Conservation (phyloP, 208 protist species). For the Trypanosoma congolense region DNA sequence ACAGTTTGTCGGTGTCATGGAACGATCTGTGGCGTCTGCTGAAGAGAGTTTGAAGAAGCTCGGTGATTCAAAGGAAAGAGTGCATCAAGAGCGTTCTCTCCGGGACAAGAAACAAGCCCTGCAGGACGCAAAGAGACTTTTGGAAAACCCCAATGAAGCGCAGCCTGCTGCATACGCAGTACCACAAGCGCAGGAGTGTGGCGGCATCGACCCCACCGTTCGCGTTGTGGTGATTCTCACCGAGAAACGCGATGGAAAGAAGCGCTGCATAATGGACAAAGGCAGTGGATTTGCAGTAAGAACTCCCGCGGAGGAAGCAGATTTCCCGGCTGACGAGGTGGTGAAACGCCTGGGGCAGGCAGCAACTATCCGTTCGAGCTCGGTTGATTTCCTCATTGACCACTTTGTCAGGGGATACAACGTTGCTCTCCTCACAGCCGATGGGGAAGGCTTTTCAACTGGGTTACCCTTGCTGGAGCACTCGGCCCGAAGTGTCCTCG, state of each 20-base stretch:
- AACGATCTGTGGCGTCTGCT: constrained; percentile 20
- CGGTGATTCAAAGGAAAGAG: constrained; percentile 26
- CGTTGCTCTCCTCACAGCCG: constrained; percentile 43
- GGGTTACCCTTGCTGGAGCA: constrained; percentile 47
- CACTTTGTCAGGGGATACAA: constrained; percentile 46
- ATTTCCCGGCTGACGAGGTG: constrained; percentile 40
- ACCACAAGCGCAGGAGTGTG: background rate
- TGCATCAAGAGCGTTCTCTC: constrained; percentile 16
- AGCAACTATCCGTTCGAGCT: constrained; percentile 21
- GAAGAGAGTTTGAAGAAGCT: constrained; percentile 22
- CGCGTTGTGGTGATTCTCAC: constrained; percentile 46
- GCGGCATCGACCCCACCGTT: constrained; percentile 1
- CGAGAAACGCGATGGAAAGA: constrained; percentile 20
- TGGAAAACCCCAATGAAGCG: constrained; percentile 28
- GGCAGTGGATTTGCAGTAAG: constrained; percentile 25
- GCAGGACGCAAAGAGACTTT: constrained; percentile 32
- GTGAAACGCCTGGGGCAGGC: constrained; percentile 27
- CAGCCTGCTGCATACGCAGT: constrained; percentile 31
- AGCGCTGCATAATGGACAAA: background rate
- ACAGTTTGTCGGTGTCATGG: constrained; percentile 35
- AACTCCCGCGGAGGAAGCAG: constrained; percentile 31
- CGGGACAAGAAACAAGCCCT: constrained; percentile 38
- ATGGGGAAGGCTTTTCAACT: constrained; percentile 35
- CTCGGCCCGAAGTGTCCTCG: constrained; percentile 34
- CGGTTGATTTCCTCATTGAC: constrained; percentile 35